Evolutionary conservation across 192 early-diverging fungal genomes (phyloP).

Genomic region (Coemansia sp.): DNA sequence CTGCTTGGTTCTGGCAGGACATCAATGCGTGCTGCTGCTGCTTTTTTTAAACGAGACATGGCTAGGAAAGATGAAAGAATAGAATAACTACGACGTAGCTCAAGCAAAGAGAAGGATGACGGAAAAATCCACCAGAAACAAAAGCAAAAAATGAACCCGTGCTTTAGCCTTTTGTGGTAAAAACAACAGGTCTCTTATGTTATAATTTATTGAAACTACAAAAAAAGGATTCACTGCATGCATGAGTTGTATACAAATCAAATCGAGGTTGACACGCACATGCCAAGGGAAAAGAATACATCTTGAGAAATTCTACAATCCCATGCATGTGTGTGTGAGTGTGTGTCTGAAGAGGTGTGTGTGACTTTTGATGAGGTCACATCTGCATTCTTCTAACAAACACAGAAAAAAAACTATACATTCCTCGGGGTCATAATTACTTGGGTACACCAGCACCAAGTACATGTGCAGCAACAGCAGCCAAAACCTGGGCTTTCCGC

Average conservation of each 20-base stretch:
- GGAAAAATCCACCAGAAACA: not conserved
- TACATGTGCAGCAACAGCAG: constrained; percentile 44
- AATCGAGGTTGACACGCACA: too few relatives aligned
- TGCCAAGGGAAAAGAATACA: too few relatives aligned
- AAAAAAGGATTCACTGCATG: too few relatives aligned
- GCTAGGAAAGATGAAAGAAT: not conserved
- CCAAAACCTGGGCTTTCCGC: constrained; percentile 60
- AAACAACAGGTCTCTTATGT: not conserved
- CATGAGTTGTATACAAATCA: too few relatives aligned
- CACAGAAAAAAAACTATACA: too few relatives aligned
- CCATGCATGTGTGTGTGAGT: too few relatives aligned
- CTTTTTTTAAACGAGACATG: not conserved
- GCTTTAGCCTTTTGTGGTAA: not conserved
- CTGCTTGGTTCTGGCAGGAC: constrained; percentile 1
- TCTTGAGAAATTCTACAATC: too few relatives aligned
- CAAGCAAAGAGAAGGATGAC: not conserved
- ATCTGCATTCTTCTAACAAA: too few relatives aligned
- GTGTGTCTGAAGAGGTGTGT: too few relatives aligned
- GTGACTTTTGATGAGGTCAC: not conserved
- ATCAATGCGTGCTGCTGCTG: constrained; percentile 10
- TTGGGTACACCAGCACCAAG: constrained; percentile 27
- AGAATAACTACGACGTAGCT: not conserved
- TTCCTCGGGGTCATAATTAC: constrained; percentile 2
- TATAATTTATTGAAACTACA: too few relatives aligned
- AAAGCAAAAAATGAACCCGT: not conserved